phyloP scores from a whole-genome alignment of 2,329 filamentous ascomycete species.

The Teratosphaeria zuluensis region DNA sequence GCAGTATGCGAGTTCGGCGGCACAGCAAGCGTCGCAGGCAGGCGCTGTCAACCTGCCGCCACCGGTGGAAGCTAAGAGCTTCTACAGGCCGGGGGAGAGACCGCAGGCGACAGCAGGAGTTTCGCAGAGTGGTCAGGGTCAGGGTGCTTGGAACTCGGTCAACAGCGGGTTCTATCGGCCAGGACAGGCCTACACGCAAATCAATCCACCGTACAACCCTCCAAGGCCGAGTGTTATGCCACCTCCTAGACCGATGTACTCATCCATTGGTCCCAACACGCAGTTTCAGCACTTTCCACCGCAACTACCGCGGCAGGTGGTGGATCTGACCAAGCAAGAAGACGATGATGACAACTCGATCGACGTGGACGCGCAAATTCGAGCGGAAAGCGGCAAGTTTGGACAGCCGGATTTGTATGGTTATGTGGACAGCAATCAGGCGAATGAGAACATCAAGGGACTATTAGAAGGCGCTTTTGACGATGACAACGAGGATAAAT shows the following conservation, averaged over 20 bases:
- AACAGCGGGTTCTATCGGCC: not conserved
- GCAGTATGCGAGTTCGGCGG: constrained; percentile 3
- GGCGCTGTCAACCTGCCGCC: not conserved
- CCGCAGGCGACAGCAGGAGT: not conserved
- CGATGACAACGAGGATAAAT: constrained; percentile 51
- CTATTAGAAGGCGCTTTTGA: constrained; percentile 74
- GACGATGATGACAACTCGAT: constrained; percentile 38
- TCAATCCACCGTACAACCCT: constrained; percentile 26
- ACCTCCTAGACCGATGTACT: constrained; percentile 44
- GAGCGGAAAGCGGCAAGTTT: constrained; percentile 39
- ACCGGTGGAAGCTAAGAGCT: not conserved
- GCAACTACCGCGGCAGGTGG: constrained; percentile 20
- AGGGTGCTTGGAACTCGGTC: not conserved
- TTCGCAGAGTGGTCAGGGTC: not conserved
- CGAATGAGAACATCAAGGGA: constrained; percentile 68
- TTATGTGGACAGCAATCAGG: constrained; percentile 63
- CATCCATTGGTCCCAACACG: constrained; percentile 37
- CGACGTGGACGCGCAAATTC: constrained; percentile 38
- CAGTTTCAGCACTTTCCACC: constrained; percentile 27
- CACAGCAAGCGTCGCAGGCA: constrained; percentile 1
- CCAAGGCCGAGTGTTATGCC: constrained; percentile 38
- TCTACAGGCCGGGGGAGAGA: not conserved
- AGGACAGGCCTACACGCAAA: not conserved
- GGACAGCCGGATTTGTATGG: constrained; percentile 45
- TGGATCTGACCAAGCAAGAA: constrained; percentile 39